Evolutionary conservation across 202 grass and related monocot genomes (phyloP).

Genomic region (Digitaria exilis): DNA sequence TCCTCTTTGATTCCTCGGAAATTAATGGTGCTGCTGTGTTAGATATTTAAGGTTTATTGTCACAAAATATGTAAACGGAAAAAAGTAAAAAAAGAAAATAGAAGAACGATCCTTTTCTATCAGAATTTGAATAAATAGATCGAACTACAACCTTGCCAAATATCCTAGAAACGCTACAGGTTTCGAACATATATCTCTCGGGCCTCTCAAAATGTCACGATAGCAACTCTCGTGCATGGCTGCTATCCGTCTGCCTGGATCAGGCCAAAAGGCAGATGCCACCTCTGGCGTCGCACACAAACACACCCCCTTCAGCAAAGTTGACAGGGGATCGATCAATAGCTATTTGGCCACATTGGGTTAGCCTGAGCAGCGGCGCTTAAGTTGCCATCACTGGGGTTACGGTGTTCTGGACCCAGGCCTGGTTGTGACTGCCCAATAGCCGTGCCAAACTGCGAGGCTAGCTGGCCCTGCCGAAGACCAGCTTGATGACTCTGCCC

Average conservation of each 20-base stretch:
- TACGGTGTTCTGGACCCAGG: constrained; percentile 57
- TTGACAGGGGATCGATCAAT: constrained; percentile 37
- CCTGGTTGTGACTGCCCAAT: constrained; percentile 61
- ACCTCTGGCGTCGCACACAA: constrained; percentile 6
- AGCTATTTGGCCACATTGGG: constrained; percentile 72
- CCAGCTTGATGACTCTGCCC: constrained; percentile 60
- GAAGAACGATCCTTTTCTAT: constrained; percentile 48
- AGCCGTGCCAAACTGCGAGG: constrained; percentile 45
- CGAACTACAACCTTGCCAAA: constrained; percentile 50
- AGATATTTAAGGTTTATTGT: constrained; percentile 58
- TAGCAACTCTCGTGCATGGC: constrained; percentile 38
- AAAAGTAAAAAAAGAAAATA: neutral
- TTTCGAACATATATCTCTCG: constrained; percentile 27
- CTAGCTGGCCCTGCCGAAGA: constrained; percentile 53
- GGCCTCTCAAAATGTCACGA: constrained; percentile 50
- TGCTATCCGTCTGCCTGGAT: constrained; percentile 27
- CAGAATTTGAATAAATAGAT: constrained; percentile 51
- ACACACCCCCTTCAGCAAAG: constrained; percentile 1
- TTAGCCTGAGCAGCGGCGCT: constrained; percentile 55
- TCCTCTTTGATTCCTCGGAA: constrained; percentile 25
- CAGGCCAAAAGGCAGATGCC: constrained; percentile 27
- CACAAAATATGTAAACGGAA: constrained; percentile 37
- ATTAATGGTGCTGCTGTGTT: constrained; percentile 47
- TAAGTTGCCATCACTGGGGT: constrained; percentile 56
- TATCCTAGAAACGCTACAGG: constrained; percentile 43